These are phyloP conservation scores for Gentiana macrophylla DNA, from an alignment of 257 asterid genomes.

Conservation along the genomic window DNA sequence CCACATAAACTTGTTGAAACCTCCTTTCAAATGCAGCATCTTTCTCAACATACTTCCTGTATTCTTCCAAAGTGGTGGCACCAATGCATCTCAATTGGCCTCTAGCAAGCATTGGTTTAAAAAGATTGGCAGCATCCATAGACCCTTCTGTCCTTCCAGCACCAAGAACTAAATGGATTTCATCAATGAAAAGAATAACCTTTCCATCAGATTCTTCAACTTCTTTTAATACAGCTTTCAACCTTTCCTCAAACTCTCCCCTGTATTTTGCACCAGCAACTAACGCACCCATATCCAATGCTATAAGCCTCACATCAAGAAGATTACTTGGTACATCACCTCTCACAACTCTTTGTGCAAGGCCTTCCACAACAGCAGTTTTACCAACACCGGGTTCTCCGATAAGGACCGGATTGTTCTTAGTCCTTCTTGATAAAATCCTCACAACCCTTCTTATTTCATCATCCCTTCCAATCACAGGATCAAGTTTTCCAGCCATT, in stretches of 20 bases:
- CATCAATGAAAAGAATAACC: constrained; percentile 29
- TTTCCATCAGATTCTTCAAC: constrained; percentile 26
- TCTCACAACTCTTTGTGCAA: constrained; percentile 22
- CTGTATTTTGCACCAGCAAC: constrained; percentile 28
- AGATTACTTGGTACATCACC: constrained; percentile 25
- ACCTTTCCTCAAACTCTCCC: constrained; percentile 30
- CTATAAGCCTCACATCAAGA: constrained; percentile 18
- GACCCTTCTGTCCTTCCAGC: constrained; percentile 28
- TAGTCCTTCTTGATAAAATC: constrained; percentile 23
- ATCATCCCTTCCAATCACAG: constrained; percentile 28
- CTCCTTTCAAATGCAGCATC: constrained; percentile 35
- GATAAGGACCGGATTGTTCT: constrained; percentile 27
- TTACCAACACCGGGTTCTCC: constrained; percentile 33
- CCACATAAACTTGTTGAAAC: constrained; percentile 31
- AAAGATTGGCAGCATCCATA: constrained; percentile 33
- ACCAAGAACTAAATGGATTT: constrained; percentile 26
- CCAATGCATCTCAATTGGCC: constrained; percentile 33
- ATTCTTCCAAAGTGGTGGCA: constrained; percentile 27
- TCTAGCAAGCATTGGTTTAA: constrained; percentile 29
- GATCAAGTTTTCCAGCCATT: constrained; percentile 28
- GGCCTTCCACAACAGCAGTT: constrained; percentile 30
- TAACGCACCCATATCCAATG: constrained; percentile 30
- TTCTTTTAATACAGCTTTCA: constrained; percentile 23
- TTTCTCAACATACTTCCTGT: constrained; percentile 26
- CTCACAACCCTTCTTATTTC: constrained; percentile 23